Evolutionary conservation across 2,329 filamentous ascomycete genomes (phyloP).

Genomic region (Penicillium sp.): DNA sequence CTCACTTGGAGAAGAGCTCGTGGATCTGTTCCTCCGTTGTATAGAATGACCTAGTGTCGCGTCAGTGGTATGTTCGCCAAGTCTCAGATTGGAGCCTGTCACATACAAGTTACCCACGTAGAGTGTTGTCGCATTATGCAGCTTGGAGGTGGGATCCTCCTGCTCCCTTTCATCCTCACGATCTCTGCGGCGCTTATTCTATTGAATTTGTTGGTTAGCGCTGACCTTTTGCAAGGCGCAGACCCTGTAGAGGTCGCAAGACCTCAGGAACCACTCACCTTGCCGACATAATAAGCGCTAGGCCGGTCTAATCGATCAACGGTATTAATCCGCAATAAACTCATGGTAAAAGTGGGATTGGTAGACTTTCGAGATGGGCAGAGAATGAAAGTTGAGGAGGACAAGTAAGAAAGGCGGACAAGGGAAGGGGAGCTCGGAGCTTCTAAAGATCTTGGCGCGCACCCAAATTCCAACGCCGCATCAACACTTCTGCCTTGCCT

Average conservation of each 20-base stretch:
- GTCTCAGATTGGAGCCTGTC: constrained; percentile 3
- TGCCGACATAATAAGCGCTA: constrained; percentile 86
- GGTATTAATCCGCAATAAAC: constrained; percentile 50
- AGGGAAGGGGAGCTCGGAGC: constrained; percentile 26
- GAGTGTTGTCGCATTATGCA: constrained; percentile 86
- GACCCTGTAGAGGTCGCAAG: not conserved
- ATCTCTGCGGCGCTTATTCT: constrained; percentile 72
- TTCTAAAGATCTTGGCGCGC: constrained; percentile 25
- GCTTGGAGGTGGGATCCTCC: constrained; percentile 70
- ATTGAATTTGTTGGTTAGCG: constrained; percentile 10
- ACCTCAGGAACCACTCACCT: constrained; percentile 55
- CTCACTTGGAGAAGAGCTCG: constrained; percentile 85
- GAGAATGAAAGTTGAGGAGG: not conserved
- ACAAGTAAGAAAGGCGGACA: constrained; percentile 14
- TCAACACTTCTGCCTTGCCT: constrained; percentile 15
- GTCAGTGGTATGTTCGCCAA: constrained; percentile 14
- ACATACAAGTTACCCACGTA: constrained; percentile 93
- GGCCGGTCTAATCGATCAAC: constrained; percentile 91
- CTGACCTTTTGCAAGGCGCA: not conserved
- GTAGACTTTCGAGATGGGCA: not conserved
- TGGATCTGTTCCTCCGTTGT: constrained; percentile 99
- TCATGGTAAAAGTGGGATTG: constrained; percentile 25
- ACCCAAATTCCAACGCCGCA: constrained; percentile 21
- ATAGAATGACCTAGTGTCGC: constrained; percentile 75
- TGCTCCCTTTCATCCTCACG: constrained; percentile 52